Evolutionary conservation across 2,329 filamentous ascomycete genomes (phyloP).

Genomic region (Macrophomina phaseolina): DNA sequence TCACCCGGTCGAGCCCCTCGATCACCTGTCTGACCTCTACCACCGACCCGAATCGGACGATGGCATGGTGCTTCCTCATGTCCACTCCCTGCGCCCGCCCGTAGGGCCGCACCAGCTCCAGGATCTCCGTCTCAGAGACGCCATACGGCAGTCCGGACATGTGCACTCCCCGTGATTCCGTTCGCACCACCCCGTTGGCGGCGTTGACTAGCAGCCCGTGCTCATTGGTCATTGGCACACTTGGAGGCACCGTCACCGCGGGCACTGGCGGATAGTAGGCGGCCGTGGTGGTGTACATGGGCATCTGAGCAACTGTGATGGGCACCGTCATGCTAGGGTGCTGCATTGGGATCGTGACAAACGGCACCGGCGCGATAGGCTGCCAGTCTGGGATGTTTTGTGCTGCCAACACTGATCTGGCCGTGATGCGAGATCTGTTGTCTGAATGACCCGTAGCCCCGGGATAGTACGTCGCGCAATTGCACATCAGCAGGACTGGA

Average conservation of each 20-base stretch:
- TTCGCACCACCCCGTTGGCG: constrained; percentile 42
- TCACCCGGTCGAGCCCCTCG: constrained; percentile 35
- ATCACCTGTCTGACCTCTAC: constrained; percentile 41
- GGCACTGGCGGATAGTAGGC: constrained; percentile 30
- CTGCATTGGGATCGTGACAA: constrained; percentile 2
- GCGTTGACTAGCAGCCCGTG: constrained; percentile 45
- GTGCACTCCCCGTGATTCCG: constrained; percentile 46
- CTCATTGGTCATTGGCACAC: constrained; percentile 32
- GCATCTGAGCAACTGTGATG: constrained; percentile 17
- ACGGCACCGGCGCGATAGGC: neutral
- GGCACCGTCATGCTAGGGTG: constrained; percentile 32
- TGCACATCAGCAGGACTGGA: constrained; percentile 42
- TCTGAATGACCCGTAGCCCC: constrained; percentile 38
- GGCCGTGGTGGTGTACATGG: constrained; percentile 22
- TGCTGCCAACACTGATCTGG: constrained; percentile 32
- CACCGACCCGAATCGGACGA: constrained; percentile 39
- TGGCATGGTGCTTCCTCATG: constrained; percentile 39
- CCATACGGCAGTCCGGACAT: constrained; percentile 41
- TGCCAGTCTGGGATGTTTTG: constrained; percentile 6
- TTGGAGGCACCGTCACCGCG: neutral
- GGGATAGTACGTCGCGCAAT: constrained; percentile 39
- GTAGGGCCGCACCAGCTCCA: constrained; percentile 35
- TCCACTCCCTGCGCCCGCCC: constrained; percentile 36
- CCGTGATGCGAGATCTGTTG: constrained; percentile 39
- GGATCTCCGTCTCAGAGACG: constrained; percentile 36